A percentile compares a stretch with the other conserved stretches of the same genome.
Evolutionary conservation across 352 stramenopile species (phyloP).

Genomic region (Pythium dissotocum): DNA sequence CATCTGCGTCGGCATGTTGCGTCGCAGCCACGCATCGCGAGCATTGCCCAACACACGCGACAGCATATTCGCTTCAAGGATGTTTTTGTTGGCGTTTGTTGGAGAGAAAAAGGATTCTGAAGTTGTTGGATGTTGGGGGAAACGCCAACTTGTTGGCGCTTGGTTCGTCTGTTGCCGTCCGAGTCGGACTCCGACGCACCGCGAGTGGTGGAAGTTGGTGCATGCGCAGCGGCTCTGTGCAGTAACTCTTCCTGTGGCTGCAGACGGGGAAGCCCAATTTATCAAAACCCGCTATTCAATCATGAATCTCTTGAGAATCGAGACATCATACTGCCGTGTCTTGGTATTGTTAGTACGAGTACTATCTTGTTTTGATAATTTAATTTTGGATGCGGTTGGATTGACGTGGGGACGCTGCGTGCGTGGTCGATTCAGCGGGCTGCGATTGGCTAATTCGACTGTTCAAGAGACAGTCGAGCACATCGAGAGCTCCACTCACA

Average conservation of each 20-base stretch:
- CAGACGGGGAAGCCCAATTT: not conserved
- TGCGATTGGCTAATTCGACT: constrained; percentile 15
- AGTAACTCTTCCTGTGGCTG: not conserved
- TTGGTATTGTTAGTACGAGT: not conserved
- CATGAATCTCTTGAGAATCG: too few relatives aligned
- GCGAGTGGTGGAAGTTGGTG: constrained; percentile 3
- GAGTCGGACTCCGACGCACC: not conserved
- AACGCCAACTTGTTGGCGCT: constrained; percentile 4
- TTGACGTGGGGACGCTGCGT: constrained; percentile 2
- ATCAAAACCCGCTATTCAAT: not conserved
- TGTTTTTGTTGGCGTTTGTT: constrained; percentile 8
- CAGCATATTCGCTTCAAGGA: constrained; percentile 1
- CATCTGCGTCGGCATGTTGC: constrained; percentile 19
- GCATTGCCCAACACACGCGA: constrained; percentile 13
- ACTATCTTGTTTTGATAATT: not conserved
- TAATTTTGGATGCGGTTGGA: not conserved
- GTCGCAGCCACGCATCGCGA: constrained; percentile 20
- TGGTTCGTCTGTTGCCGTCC: not conserved
- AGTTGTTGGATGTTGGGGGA: constrained; percentile 4
- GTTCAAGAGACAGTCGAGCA: constrained; percentile 19
- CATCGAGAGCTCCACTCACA: not conserved
- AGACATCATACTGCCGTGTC: not conserved
- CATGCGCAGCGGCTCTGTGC: not conserved
- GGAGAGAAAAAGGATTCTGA: not conserved
- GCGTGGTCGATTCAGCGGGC: not conserved